phyloP scores from a whole-genome alignment of 1,284 basidiomycete species.

The Ganoderma sinense region DNA sequence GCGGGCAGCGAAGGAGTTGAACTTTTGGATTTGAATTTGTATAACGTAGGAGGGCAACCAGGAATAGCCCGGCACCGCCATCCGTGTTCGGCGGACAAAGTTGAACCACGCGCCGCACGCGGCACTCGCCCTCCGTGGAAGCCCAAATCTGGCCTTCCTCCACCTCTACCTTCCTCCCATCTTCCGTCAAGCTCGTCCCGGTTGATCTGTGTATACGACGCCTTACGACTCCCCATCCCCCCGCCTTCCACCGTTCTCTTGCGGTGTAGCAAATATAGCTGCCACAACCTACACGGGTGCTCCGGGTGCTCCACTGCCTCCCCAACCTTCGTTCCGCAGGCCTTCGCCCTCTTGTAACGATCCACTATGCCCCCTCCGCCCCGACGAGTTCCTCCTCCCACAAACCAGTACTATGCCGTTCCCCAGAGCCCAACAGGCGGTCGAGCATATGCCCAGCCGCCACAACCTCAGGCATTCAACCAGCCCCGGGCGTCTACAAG shows the following conservation, averaged over 20 bases:
- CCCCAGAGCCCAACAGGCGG: slow-evolving; percentile 53
- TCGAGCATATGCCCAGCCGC: slow-evolving; percentile 39
- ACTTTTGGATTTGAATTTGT: background rate
- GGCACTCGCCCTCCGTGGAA: background rate
- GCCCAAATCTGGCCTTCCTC: slow-evolving; percentile 1
- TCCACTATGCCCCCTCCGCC: slow-evolving; percentile 46
- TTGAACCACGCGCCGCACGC: slow-evolving; percentile 16
- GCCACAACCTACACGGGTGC: slow-evolving; percentile 17
- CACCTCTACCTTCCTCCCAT: background rate
- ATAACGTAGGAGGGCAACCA: background rate
- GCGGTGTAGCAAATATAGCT: slow-evolving; percentile 2
- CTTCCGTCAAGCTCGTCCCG: background rate
- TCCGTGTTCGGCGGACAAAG: slow-evolving; percentile 1
- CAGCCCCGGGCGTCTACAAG: slow-evolving; percentile 35
- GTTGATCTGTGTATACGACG: background rate
- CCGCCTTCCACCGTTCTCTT: background rate
- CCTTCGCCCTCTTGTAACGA: slow-evolving; percentile 11
- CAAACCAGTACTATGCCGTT: slow-evolving; percentile 54
- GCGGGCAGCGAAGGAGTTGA: background rate
- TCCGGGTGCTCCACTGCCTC: slow-evolving; percentile 18
- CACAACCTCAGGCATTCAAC: slow-evolving; percentile 31
- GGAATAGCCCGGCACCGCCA: slow-evolving; percentile 3
- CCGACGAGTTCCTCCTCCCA: slow-evolving; percentile 45
- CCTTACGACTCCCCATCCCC: background rate
- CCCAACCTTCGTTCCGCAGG: slow-evolving; percentile 11